phyloP scores from a whole-genome alignment of 768 basidiomycete genomes.

The Lactarius vividus region DNA sequence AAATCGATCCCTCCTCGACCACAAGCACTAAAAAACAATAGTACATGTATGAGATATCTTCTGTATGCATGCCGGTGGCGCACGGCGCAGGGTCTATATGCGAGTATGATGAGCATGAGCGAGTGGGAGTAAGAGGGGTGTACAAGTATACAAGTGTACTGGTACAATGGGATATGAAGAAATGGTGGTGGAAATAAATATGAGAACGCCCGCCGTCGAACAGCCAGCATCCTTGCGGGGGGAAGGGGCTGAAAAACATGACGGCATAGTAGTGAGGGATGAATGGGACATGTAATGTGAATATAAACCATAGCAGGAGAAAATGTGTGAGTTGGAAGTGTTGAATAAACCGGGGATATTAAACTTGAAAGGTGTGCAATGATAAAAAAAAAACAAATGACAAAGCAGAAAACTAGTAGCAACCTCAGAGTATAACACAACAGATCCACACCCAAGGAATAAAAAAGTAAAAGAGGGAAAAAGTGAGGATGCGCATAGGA shows the following conservation, averaged over 20 bases:
- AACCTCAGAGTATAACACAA: constrained; percentile 3
- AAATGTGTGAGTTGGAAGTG: not conserved
- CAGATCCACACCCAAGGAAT: constrained; percentile 1
- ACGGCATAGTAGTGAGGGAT: not conserved
- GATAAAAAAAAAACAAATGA: constrained; percentile 1
- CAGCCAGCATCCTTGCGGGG: not conserved
- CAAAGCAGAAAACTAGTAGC: constrained; percentile 3
- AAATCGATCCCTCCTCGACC: not conserved
- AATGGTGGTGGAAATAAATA: not conserved
- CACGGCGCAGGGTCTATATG: not conserved
- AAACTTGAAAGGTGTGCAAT: not conserved
- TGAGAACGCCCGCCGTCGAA: not conserved
- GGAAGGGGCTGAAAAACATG: not conserved
- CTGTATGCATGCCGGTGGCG: not conserved
- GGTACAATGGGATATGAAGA: constrained; percentile 2
- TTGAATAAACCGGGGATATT: not conserved
- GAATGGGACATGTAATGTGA: not conserved
- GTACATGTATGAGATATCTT: not conserved
- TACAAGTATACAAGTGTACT: constrained; percentile 7
- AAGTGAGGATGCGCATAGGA: not conserved
- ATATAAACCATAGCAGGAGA: constrained; percentile 9
- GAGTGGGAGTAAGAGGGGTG: not conserved
- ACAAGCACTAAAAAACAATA: not conserved
- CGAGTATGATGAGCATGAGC: not conserved
- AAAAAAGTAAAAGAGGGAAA: not conserved